A percentile compares a stretch with the other conserved stretches of the same genome.
Evolutionary conservation across 371 early-diverging fungal genomes (phyloP).

Genomic region (Conidiobolus incongruus): DNA sequence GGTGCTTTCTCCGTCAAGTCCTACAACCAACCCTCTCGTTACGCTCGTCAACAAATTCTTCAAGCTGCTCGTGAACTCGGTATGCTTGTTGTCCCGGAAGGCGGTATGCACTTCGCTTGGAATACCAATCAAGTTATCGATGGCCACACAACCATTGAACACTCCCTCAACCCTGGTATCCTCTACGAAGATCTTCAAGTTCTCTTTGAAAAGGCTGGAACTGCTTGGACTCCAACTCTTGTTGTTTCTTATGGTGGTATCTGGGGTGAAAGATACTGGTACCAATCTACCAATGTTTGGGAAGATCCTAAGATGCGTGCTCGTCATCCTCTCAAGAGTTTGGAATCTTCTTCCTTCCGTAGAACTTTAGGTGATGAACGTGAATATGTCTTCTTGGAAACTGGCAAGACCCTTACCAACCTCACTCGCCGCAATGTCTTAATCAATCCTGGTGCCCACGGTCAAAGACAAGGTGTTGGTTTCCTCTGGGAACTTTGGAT

Average conservation of each 20-base stretch:
- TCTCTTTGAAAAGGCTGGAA: background rate
- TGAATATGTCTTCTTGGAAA: background rate
- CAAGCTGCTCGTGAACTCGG: constrained; percentile 1
- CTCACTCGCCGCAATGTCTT: background rate
- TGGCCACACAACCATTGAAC: constrained; percentile 1
- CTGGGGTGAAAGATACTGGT: no score
- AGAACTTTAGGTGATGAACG: background rate
- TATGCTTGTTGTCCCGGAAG: background rate
- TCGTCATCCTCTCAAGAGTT: background rate
- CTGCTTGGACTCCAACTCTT: background rate
- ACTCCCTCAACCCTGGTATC: background rate
- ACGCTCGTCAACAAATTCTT: background rate
- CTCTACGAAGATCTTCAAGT: background rate
- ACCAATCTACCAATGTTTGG: no score
- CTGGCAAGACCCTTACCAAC: background rate
- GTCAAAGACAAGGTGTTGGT: background rate
- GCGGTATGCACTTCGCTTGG: no score
- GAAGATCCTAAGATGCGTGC: no score
- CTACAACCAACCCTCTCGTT: constrained; percentile 1
- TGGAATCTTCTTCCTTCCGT: background rate
- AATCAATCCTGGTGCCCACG: background rate
- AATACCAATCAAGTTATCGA: background rate
- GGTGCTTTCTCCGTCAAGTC: background rate
- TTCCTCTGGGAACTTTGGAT: constrained; percentile 1
- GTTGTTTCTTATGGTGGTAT: background rate